phyloP scores from a whole-genome alignment of 805 yeast genomes.

The Starmerella asiatica region DNA sequence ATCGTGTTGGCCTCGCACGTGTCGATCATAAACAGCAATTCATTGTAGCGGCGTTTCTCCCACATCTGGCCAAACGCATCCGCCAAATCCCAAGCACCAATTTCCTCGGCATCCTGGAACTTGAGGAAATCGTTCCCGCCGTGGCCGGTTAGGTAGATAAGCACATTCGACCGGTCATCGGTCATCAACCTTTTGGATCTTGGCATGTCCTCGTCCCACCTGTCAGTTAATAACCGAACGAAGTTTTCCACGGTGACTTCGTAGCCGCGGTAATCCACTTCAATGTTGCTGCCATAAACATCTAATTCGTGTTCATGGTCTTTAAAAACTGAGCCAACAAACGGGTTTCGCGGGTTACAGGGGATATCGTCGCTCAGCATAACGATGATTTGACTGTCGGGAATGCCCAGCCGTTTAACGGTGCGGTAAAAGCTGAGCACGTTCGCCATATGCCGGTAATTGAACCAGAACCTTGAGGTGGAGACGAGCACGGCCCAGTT shows the following conservation, averaged over 20 bases:
- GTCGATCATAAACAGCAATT: slow-evolving; percentile 93
- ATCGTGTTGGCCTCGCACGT: slow-evolving; percentile 98
- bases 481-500: slow-evolving; percentile 85
- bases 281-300: slow-evolving; percentile 84
- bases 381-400: slow-evolving; percentile 90
- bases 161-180: slow-evolving; percentile 86
- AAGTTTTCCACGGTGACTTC: slow-evolving; percentile 97
- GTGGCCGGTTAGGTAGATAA: slow-evolving; percentile 94
- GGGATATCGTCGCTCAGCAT: slow-evolving; percentile 97
- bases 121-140: slow-evolving; percentile 96
- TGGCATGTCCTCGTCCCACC: slow-evolving; percentile 93
- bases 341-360: slow-evolving; percentile 89
- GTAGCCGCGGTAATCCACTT: slow-evolving; percentile 93
- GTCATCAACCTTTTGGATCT: slow-evolving; percentile 79
- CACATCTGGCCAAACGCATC: slow-evolving; percentile 96
- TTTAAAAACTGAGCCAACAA: slow-evolving; percentile 91
- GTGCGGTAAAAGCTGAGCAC: slow-evolving; percentile 89
- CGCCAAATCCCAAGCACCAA: slow-evolving; percentile 87
- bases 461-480: slow-evolving; percentile 96
- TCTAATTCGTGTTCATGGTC: slow-evolving; percentile 86
- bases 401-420: slow-evolving; percentile 89
- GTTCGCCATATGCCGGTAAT: slow-evolving; percentile 95
- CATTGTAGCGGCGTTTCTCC: slow-evolving; percentile 88
- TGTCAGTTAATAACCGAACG: slow-evolving; percentile 78
- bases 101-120: slow-evolving; percentile 97